Conservation (phyloP, 345 rosid species). For the Boechera stricta region DNA sequence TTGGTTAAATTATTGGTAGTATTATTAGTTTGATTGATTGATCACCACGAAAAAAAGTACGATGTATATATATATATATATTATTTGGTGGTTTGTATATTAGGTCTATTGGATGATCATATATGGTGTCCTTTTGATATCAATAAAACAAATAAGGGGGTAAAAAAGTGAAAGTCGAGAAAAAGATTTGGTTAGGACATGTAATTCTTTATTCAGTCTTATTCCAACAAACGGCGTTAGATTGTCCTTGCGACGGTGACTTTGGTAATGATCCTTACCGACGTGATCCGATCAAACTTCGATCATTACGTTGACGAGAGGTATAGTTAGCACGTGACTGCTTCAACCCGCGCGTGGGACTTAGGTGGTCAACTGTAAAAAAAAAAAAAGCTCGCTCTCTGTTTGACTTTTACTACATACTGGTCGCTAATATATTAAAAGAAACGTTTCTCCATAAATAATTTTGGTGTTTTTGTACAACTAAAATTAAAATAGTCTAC, state of each 20-base stretch:
- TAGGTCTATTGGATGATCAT: not conserved
- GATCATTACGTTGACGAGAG: conserved; percentile 29
- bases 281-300: conserved; percentile 30
- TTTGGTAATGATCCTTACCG: conserved; percentile 11
- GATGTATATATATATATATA: not conserved
- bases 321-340: conserved; percentile 33
- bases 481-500: too few species aligned
- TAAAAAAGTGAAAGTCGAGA: not conserved
- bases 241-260: not conserved
- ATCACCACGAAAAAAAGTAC: not conserved
- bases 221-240: too few species aligned
- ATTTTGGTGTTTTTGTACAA: too few species aligned
- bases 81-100: not conserved
- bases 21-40: conserved; percentile 24
- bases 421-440: not conserved
- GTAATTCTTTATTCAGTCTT: not conserved
- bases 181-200: not conserved
- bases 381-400: not conserved
- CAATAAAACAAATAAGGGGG: not conserved
- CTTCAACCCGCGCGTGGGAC: conserved; percentile 4
- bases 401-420: conserved; percentile 31
- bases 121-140: not conserved
- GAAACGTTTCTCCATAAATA: not conserved
- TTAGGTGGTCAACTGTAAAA: conserved; percentile 28
- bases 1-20: not conserved